Percentiles rank a stretch among this genome's conserved stretches.
Conservation (phyloP, 2,329 filamentous ascomycete species). For the Colletotrichum sp. region DNA sequence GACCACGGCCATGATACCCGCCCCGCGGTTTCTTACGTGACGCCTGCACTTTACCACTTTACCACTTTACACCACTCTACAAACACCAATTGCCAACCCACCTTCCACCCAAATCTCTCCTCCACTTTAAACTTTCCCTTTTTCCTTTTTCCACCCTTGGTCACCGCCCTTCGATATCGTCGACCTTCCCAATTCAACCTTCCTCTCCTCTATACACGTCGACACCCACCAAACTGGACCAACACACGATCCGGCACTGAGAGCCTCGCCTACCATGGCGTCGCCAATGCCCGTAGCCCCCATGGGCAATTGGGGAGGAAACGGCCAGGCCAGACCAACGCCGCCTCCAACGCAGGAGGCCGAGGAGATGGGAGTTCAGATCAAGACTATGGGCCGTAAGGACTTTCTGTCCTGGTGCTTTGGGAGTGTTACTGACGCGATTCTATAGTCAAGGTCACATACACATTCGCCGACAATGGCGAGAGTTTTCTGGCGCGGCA, state of each 20-base stretch:
- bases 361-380: conserved; percentile 58
- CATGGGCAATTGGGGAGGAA: conserved; percentile 35
- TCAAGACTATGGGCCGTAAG: conserved; percentile 73
- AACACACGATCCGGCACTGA: background rate
- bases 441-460: conserved; percentile 86
- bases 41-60: conserved; percentile 18
- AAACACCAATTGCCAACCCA: conserved; percentile 17
- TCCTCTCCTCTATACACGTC: background rate
- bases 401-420: conserved; percentile 22
- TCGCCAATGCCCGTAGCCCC: conserved; percentile 40
- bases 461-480: conserved; percentile 90
- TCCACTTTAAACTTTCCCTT: conserved; percentile 15
- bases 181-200: background rate
- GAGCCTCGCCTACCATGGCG: conserved; percentile 38
- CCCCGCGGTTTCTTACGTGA: conserved; percentile 23
- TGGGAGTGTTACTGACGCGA: background rate
- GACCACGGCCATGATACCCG: conserved; percentile 23
- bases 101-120: background rate
- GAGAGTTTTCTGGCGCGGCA: conserved; percentile 89
- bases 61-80: conserved; percentile 17
- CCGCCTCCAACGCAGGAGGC: conserved; percentile 28
- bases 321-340: conserved; percentile 24
- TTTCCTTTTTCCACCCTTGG: conserved; percentile 3
- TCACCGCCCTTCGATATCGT: conserved; percentile 7
- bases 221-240: background rate